Evolutionary conservation across 805 yeast species (phyloP), one percentile per base, ranked within the genome.

Genomic region (Candida tibetensis): DNA sequence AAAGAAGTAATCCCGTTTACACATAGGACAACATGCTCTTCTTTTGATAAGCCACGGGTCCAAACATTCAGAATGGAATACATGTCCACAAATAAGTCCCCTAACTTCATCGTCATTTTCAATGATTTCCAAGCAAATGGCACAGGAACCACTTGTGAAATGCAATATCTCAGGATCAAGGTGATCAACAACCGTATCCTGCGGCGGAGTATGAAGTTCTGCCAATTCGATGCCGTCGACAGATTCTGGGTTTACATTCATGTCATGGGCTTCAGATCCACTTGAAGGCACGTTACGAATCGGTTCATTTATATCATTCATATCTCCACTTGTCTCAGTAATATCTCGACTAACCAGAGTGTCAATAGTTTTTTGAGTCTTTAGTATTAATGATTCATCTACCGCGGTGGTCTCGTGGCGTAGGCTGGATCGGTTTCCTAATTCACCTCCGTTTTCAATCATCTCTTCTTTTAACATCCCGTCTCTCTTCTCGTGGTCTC

Each of bases 11-110:
- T 81, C 88, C 22, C 82, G 64, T 52, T 85, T 84, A 60, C 95
- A 86, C 69, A 82, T 78, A 6, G 95, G 95, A 55, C 95, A 86
- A 49, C 86, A 81, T 1, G 89, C 90, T 32, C 83, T 72, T 47
- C 91, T 67, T 45, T 76, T 75, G 2, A 78, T 80, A 32, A 86
- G 64, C 95, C 95, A 86, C 2, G 90, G 90, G 46, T 82, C 88
- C 37, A 87, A 72, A 60, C 95, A 86, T 13, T 74, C 81, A 16
- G 81, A 70, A 53, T 86, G 95, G 71, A 81, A 86, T 2, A 82
- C 88, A 59, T 86, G 95, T 3, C 89, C 88, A 62, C 95, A 86
- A 8, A 84, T 66, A 30, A 87, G 68, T 0, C 87, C 87, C 34
- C 95, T 74, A 2, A 86, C 87, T 1, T 58, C 54, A 36, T 83